Conservation (phyloP, 106 monocot species). For the Apostasia shenzhenica region DNA sequence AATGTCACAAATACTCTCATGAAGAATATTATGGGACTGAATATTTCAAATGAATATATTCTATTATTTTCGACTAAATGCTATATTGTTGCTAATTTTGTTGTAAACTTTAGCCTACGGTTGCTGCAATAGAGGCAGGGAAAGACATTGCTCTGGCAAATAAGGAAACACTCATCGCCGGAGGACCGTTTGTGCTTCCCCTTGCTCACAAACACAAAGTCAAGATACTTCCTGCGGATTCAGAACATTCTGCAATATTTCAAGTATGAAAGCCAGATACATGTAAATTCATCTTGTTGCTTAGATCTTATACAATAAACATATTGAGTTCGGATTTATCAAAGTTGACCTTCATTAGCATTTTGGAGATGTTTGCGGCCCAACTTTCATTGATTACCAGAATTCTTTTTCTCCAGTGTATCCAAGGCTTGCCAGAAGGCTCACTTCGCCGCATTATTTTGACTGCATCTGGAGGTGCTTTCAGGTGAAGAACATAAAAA, state of each 20-base stretch:
- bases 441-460: constrained; percentile 90
- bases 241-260: constrained; percentile 97
- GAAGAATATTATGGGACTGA: too few relatives aligned
- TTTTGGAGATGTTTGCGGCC: neutral
- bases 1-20: too few relatives aligned
- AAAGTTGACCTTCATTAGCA: neutral
- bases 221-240: constrained; percentile 96
- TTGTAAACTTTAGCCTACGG: constrained; percentile 55
- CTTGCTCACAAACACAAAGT: constrained; percentile 94
- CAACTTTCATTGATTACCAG: neutral
- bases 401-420: constrained; percentile 48
- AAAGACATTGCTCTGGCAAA: constrained; percentile 91
- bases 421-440: constrained; percentile 91
- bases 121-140: constrained; percentile 95
- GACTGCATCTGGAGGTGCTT: constrained; percentile 93
- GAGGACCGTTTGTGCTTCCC: constrained; percentile 96
- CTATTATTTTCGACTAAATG: too few relatives aligned
- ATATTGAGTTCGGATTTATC: neutral
- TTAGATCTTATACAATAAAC: neutral
- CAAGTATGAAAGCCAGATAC: constrained; percentile 44
- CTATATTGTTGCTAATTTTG: too few relatives aligned
- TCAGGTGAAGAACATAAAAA: constrained; percentile 38
- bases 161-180: constrained; percentile 95
- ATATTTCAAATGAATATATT: too few relatives aligned
- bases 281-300: neutral